Conservation (phyloP, 2,329 filamentous ascomycete species). For the Camptophora hylomeconis region DNA sequence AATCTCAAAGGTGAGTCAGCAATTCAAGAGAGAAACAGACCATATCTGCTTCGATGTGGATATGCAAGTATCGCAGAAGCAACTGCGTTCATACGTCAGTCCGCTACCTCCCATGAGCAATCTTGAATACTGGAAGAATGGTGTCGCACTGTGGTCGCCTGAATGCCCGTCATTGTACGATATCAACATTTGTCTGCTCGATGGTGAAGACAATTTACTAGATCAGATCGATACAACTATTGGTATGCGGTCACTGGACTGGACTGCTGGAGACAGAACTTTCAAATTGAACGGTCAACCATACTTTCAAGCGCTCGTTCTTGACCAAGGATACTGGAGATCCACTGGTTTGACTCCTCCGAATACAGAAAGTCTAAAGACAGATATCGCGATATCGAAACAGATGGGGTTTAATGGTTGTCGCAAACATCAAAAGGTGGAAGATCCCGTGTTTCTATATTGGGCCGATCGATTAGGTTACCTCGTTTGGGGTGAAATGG, state of each 20-base stretch:
- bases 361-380: constrained; percentile 53
- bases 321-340: constrained; percentile 62
- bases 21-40: constrained; percentile 33
- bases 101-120: constrained; percentile 33
- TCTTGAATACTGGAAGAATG: constrained; percentile 41
- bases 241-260: constrained; percentile 48
- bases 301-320: constrained; percentile 52
- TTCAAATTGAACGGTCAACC: constrained; percentile 57
- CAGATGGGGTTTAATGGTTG: constrained; percentile 56
- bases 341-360: constrained; percentile 56
- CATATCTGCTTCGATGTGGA: constrained; percentile 1
- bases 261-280: constrained; percentile 44
- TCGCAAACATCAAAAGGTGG: constrained; percentile 59
- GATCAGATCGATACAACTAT: constrained; percentile 48
- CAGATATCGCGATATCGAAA: constrained; percentile 52
- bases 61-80: constrained; percentile 14
- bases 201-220: constrained; percentile 22
- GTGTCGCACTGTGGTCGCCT: constrained; percentile 56
- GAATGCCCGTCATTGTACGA: constrained; percentile 52
- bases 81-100: constrained; percentile 32
- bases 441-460: constrained; percentile 53
- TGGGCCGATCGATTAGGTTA: constrained; percentile 55
- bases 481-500: constrained; percentile 61
- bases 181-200: constrained; percentile 38
- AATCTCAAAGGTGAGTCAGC: constrained; percentile 33